Conservation (phyloP, 768 basidiomycete species). For the Naematelia aurantialba region DNA sequence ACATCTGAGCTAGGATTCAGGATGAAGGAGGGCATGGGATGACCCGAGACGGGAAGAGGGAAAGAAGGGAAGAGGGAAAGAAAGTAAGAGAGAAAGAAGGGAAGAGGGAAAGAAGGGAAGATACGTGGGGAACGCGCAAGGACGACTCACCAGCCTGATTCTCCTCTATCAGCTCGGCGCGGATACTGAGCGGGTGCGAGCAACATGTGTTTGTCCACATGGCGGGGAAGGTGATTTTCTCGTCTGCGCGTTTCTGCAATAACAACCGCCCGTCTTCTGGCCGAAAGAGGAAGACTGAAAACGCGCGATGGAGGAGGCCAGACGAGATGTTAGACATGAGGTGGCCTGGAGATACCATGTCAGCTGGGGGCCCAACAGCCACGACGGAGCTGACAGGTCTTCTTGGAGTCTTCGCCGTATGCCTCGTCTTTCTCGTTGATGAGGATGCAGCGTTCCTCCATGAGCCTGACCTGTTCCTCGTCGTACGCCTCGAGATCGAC, state of each 20-base stretch:
- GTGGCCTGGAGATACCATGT: conserved; percentile 62
- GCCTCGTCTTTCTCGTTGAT: conserved; percentile 47
- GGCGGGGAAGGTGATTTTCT: conserved; percentile 98
- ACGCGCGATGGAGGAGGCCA: conserved; percentile 92
- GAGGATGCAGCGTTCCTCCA: conserved; percentile 70
- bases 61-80: too few species aligned
- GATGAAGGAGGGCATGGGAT: too few species aligned
- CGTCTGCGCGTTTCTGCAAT: conserved; percentile 89
- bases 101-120: background rate
- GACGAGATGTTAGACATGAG: conserved; percentile 92
- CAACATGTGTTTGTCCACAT: conserved; percentile 99
- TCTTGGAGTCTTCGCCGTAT: conserved; percentile 69
- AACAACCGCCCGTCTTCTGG: conserved; percentile 89
- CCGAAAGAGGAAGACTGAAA: conserved; percentile 94
- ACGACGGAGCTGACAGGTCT: conserved; percentile 64
- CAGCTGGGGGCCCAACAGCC: conserved; percentile 4
- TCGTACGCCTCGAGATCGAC: conserved; percentile 81
- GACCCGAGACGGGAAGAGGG: background rate
- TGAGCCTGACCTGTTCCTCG: conserved; percentile 83
- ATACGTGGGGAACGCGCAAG: background rate
- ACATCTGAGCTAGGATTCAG: too few species aligned
- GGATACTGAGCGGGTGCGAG: conserved; percentile 72
- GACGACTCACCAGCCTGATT: conserved; percentile 58
- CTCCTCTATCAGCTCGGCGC: conserved; percentile 78
- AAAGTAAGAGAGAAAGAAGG: too few species aligned